Conservation (phyloP, 257 asterid species). For the Capsicum chinense region DNA sequence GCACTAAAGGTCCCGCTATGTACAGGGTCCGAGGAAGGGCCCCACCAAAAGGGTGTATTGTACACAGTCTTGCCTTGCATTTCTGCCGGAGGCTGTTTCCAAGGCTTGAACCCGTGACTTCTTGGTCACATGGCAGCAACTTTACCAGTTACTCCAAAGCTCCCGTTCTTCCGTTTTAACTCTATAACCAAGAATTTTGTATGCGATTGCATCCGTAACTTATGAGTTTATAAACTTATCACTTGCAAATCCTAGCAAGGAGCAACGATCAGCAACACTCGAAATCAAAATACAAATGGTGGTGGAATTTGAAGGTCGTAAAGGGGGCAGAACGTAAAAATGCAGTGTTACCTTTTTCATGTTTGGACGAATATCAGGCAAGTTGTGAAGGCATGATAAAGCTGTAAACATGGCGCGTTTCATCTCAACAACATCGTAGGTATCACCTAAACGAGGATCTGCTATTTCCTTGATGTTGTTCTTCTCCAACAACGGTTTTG, state of each 20-base stretch:
- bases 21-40: too few species aligned
- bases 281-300: not conserved
- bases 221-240: not conserved
- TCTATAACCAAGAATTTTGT: not conserved
- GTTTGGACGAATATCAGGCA: conserved; percentile 78
- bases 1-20: too few species aligned
- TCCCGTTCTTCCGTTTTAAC: not conserved
- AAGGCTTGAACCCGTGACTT: too few species aligned
- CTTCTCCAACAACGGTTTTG: conserved; percentile 78
- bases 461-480: conserved; percentile 63
- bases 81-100: too few species aligned
- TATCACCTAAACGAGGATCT: conserved; percentile 73
- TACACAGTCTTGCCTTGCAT: too few species aligned
- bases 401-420: conserved; percentile 77
- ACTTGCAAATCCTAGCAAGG: not conserved
- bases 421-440: conserved; percentile 62
- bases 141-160: too few species aligned
- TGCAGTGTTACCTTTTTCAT: conserved; percentile 64
- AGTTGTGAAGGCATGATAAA: conserved; percentile 79
- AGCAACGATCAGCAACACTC: not conserved
- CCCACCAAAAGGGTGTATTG: too few species aligned
- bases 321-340: not conserved
- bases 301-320: not conserved
- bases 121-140: too few species aligned
- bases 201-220: not conserved